Base-by-base conservation (phyloP, 441 rosid genomes). In the Rhodomyrtus psidioides region DNA sequence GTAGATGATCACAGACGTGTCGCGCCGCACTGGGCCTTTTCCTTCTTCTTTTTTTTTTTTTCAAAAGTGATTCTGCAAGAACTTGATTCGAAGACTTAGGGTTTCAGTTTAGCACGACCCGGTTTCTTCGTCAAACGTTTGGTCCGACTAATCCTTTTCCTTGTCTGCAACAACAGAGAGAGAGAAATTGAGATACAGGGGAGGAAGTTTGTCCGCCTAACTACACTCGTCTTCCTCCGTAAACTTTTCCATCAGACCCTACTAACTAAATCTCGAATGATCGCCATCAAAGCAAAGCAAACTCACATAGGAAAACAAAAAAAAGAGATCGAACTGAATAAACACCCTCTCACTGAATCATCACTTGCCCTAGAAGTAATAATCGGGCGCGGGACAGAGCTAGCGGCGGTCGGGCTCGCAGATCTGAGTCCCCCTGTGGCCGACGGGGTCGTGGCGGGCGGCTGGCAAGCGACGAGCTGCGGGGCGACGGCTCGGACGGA, bases 141-240 rank as follows among this genome's bases (percentile, higher is more conserved):
- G 60, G 90, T 92, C 92, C 2, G 91, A 90, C 55, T 76, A 89
- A 3, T 46, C 89, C 87, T 9, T 16, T n/a, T 54, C 46, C 39
- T 14, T 54, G 59, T 8, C 28, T 27, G 62, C 34, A 49, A 28
- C 83, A 34, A 34, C 34, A 34, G 53, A 49, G 62, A 44, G 15
- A 26, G n/a, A n/a, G n/a, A n/a, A 13, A 16, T 17, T 27, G 57
- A 49, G 7, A 30, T 2, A 88, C 84, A 83, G 83, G 82, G 76
- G 76, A 15, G 54, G 70, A 83, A 60, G 10, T 34, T 12, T 65
- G 87, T 17, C 44, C 44, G 75, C 75, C 75, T 30, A 16, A 4
- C 6, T 16, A 2, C 13, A 2, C 24, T 9, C 24, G 24, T 62
- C 75, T 62, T 28, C 42, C 24, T 9, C 23, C 4, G 12, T 60